These are phyloP conservation scores for Metschnikowia corniflorae DNA, from an alignment of 805 yeast genomes.

Conservation along the genomic window DNA sequence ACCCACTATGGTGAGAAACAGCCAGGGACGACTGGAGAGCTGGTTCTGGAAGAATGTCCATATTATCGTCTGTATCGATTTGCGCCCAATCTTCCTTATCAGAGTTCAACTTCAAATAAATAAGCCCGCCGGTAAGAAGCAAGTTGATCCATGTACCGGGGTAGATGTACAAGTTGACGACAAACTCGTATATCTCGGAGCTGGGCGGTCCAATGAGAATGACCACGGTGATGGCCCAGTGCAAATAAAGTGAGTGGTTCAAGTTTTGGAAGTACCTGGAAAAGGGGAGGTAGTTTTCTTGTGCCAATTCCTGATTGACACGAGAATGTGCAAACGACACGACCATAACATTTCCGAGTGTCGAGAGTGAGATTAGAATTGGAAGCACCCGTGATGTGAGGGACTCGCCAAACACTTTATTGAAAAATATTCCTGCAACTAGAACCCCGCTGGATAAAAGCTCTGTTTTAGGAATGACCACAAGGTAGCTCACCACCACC, in stretches of 20 bases:
- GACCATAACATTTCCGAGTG: conserved; percentile 61
- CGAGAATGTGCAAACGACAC: conserved; percentile 60
- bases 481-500: conserved; percentile 56
- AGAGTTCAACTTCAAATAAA: conserved; percentile 43
- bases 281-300: conserved; percentile 49
- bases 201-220: conserved; percentile 59
- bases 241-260: conserved; percentile 46
- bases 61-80: not conserved
- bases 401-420: conserved; percentile 54
- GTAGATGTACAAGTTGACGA: conserved; percentile 58
- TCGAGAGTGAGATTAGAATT: conserved; percentile 55
- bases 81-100: conserved; percentile 38
- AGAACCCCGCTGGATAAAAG: conserved; percentile 55
- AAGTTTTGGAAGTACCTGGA: conserved; percentile 43
- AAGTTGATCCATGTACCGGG: conserved; percentile 61
- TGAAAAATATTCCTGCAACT: conserved; percentile 61
- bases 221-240: conserved; percentile 53
- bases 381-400: conserved; percentile 50
- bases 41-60: not conserved
- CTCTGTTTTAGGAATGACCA: conserved; percentile 48
- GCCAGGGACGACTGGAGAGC: not conserved
- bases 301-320: conserved; percentile 57
- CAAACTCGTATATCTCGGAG: conserved; percentile 59
- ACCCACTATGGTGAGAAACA: conserved; percentile 1
- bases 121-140: conserved; percentile 48